Evolutionary conservation across 805 yeast species (phyloP).

Genomic region (Kluyveromyces siamensis): DNA sequence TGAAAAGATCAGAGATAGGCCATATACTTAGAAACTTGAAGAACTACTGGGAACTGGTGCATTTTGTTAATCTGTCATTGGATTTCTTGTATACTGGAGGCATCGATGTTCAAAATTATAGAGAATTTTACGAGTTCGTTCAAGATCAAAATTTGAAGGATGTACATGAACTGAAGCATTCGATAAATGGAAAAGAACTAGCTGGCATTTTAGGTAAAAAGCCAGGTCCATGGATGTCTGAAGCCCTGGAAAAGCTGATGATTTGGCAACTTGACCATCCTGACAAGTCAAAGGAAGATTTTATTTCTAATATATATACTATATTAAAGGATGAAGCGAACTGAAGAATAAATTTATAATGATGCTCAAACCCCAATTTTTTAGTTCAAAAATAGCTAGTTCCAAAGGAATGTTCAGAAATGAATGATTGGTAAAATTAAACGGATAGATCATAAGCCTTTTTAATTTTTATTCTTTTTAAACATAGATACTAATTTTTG

Average conservation of each 20-base stretch:
- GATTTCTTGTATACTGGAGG: conserved; percentile 10
- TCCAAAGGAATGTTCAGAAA: neutral
- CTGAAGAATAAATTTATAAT: neutral
- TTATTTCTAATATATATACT: conserved; percentile 26
- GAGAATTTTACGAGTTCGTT: conserved; percentile 24
- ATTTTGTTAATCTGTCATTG: conserved; percentile 26
- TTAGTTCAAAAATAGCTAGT: neutral
- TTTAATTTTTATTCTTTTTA: no score
- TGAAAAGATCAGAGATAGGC: conserved; percentile 53
- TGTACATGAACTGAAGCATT: conserved; percentile 42
- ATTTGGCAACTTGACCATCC: conserved; percentile 79
- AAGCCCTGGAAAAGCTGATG: conserved; percentile 44
- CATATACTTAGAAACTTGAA: conserved; percentile 45
- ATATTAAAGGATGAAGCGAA: neutral
- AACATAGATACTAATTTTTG: neutral
- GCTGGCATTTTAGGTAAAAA: conserved; percentile 41
- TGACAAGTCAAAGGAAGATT: conserved; percentile 39
- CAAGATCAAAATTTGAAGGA: conserved; percentile 15
- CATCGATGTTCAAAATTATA: conserved; percentile 23
- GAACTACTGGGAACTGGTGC: conserved; percentile 40
- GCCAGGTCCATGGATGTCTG: conserved; percentile 84
- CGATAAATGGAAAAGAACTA: conserved; percentile 70
- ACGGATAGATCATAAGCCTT: neutral
- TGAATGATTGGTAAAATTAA: neutral
- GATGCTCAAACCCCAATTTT: neutral